Evolutionary conservation across 139 green algal species (phyloP).

Genomic region (Pseudopediastrum boryanum): DNA sequence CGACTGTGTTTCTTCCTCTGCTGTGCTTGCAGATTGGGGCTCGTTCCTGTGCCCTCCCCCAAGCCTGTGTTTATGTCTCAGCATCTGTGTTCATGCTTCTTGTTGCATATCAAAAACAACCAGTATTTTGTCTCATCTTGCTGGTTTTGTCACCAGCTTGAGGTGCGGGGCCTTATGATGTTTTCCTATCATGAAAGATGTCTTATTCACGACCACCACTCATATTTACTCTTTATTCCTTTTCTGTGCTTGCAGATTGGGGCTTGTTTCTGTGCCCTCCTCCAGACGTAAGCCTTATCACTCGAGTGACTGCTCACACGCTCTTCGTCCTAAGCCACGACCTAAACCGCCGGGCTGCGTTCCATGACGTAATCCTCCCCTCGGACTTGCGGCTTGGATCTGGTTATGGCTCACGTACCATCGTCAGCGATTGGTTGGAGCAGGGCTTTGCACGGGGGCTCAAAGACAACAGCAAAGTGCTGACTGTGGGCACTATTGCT

Average conservation of each 20-base stretch:
- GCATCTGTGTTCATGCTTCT: too few species aligned
- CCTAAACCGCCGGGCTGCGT: neutral
- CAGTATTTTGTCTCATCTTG: too few species aligned
- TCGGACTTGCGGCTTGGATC: constrained; percentile 6
- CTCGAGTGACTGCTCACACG: neutral
- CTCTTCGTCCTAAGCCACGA: constrained; percentile 18
- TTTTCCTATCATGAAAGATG: too few species aligned
- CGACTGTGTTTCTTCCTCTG: too few species aligned
- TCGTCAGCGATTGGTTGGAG: constrained; percentile 14
- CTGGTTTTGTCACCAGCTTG: too few species aligned
- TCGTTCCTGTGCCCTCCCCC: constrained; percentile 26
- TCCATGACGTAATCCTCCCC: constrained; percentile 13
- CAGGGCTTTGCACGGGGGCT: constrained; percentile 11
- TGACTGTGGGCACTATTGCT: constrained; percentile 19
- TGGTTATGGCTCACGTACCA: constrained; percentile 16
- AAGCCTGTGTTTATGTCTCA: too few species aligned
- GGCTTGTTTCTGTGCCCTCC: constrained; percentile 29
- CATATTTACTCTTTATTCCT: too few species aligned
- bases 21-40: constrained; percentile 15
- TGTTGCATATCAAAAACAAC: too few species aligned
- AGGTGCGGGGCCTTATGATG: too few species aligned
- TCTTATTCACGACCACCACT: too few species aligned
- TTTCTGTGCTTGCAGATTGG: constrained; percentile 9
- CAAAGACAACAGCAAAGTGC: constrained; percentile 1
- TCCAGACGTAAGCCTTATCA: constrained; percentile 9